Evolutionary conservation across 768 basidiomycete genomes (phyloP), one percentile per base, ranked within the genome.

Genomic region (Xerocomus brunneocitrinus): DNA sequence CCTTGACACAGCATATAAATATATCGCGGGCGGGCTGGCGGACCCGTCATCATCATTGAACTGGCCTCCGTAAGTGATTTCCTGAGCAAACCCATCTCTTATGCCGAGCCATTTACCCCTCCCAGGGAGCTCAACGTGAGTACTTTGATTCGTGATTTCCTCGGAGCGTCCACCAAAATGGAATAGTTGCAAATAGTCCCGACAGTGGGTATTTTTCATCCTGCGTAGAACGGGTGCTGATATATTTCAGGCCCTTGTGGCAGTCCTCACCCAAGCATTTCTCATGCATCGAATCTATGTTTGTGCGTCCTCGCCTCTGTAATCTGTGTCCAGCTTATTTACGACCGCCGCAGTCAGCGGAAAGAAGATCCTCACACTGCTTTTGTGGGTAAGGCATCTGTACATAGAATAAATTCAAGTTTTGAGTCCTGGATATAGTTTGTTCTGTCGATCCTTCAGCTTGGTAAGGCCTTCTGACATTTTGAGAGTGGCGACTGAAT

Each of bases 271-370:
- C 1, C 52, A 47, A 35, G 52, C 46, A 2, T 53, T 35, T 30
- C 40, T 53, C 12, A 14, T 47, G 14, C 40, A 53, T 41, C 36
- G 52, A 14, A 53, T 53, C 6, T 47, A 34, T 22, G 19, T 47
- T 28, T 22, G 52, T 53, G 19, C 31, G 52, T 47, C 28, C 13
- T 8, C 1, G 22, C 42, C 6, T n/a, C 43, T 9, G 28, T 9
- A 3, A 5, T 6, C 14, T 7, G 27, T 9, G 16, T 22, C 16
- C 32, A 3, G 7, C 7, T 28, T 12, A 43, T 12, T n/a, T 4
- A 43, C 32, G 12, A 35, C 10, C 1, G 24, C 8, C 6, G 5
- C 13, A 50, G 50, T 50, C 9, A 50, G 34, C 14, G 32, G 41
- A 19, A 50, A 36, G 34, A 34, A 22, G 25, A 12, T 7, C 12